Conservation (phyloP, 139 green algal species). For the Ostreobium quekettii region DNA sequence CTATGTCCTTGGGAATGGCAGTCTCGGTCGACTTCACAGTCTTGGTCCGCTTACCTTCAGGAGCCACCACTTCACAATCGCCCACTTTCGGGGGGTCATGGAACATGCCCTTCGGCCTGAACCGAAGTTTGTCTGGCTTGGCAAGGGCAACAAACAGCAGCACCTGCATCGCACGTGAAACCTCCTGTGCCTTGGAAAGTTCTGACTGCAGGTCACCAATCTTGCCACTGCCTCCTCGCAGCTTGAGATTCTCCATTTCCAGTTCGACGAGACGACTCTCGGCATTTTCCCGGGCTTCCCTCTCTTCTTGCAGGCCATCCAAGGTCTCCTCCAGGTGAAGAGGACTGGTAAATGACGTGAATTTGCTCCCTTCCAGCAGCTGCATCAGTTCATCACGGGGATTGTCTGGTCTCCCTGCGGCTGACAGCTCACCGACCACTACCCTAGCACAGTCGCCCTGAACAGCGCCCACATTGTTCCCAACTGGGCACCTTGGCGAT, state of each 20-base stretch:
- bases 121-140: not conserved
- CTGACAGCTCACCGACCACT: no score
- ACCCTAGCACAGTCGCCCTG: no score
- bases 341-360: slow-evolving; percentile 12
- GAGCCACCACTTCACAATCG: no score
- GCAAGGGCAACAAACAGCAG: not conserved
- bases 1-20: no score
- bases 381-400: not conserved
- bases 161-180: not conserved
- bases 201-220: not conserved
- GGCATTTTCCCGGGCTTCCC: not conserved
- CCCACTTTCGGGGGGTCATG: no score
- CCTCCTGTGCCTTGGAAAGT: not conserved
- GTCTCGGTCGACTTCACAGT: no score
- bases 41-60: no score
- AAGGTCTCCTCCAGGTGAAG: slow-evolving; percentile 17
- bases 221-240: not conserved
- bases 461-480: no score
- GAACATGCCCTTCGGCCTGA: no score
- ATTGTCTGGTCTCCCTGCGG: not conserved
- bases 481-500: no score
- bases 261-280: slow-evolving; percentile 11
- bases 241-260: slow-evolving; percentile 16
- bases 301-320: not conserved
- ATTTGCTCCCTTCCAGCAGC: slow-evolving; percentile 4